phyloP scores from a whole-genome alignment of 2,329 filamentous ascomycete species.

The Fusarium chuoi region DNA sequence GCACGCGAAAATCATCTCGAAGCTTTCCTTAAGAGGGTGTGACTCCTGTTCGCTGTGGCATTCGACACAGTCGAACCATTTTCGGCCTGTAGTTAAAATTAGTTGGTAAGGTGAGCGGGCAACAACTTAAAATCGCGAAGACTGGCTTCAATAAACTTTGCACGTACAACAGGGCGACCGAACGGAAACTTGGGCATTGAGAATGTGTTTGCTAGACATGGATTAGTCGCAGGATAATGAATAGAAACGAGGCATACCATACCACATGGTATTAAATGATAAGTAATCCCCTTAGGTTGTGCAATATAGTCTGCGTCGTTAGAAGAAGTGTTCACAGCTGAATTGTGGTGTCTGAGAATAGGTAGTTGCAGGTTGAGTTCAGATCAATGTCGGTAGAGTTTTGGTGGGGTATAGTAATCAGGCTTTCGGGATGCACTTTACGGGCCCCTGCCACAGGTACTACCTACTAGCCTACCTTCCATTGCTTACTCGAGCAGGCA shows the following conservation, averaged over 20 bases:
- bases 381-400: conserved; percentile 19
- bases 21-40: conserved; percentile 78
- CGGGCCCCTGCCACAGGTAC: conserved; percentile 10
- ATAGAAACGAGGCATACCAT: conserved; percentile 12
- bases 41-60: conserved; percentile 86
- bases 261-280: conserved; percentile 50
- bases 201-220: conserved; percentile 84
- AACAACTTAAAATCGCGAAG: neutral
- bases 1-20: conserved; percentile 95
- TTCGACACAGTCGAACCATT: conserved; percentile 99
- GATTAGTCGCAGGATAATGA: neutral
- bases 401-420: conserved; percentile 37
- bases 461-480: neutral
- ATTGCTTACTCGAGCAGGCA: neutral
- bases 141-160: neutral
- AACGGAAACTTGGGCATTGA: conserved; percentile 97
- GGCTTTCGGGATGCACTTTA: conserved; percentile 15
- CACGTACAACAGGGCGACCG: conserved; percentile 91
- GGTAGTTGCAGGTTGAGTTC: conserved; percentile 9
- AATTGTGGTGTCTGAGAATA: neutral
- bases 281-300: neutral
- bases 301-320: neutral
- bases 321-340: neutral
- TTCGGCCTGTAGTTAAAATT: conserved; percentile 70
- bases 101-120: neutral